Evolutionary conservation across 2,329 filamentous ascomycete species (phyloP), one percentile per base, ranked within the genome.

Genomic region (Clonostachys solani): DNA sequence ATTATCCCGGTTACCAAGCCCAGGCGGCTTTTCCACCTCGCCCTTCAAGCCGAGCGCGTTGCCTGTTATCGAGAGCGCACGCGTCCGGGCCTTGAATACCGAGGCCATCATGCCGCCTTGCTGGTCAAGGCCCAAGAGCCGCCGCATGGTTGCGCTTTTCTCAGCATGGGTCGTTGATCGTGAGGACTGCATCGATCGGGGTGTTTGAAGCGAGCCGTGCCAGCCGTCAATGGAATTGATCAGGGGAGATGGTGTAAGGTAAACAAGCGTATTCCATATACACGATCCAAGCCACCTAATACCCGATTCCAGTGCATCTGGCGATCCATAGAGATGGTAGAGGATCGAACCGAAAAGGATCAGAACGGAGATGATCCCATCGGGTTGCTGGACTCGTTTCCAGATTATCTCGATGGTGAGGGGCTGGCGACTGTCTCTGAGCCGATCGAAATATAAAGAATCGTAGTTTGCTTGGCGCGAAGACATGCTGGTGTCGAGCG

Each of bases 1-100:
- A 63, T 96, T 96, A 70, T 95, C 89, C 71, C 84, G 86, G 63
- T 99, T 99, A 10, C 89, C 90, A 46, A 97, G 71, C 0, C 94
- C 94, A 2, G 73, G 77, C 44, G 74, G 87, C 33, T 67, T 65
- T 41, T 75, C 69, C 19, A 66, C 58, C 19, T 63, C 64, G 19
- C 57, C 54, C 53, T 71, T 75, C 19, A 68, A 52, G 23, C 64
- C 60, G 46, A 71, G 56, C 35, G 69, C 61, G 46, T 60, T 68
- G 38, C 67, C 72, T 1, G 78, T 78, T 42, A 85, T 61, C 12
- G 73, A 76, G 37, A 83, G 62, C 17, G 78, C 74, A 47, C 77
- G 76, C 47, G 78, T 76, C 34, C 82, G 75, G 5, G 74, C 81
- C 55, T 79, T 74, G 37, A 82, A 76, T 13, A 82, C 78, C 7